Evolutionary conservation across 2,329 filamentous ascomycete genomes (phyloP).

Genomic region (Epichloe gansuensis): DNA sequence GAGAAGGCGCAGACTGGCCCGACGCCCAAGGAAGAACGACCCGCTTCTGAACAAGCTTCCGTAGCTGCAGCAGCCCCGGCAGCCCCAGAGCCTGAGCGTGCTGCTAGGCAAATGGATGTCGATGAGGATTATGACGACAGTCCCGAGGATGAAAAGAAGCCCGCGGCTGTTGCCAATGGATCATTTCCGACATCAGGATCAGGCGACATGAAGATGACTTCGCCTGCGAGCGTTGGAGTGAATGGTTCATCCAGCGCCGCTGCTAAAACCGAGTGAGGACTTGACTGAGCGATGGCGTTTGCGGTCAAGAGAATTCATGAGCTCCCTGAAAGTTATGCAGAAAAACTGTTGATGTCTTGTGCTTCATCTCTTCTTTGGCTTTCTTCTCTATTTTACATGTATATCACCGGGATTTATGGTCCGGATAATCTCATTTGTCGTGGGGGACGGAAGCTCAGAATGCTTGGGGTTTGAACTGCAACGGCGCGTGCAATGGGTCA

Average conservation of each 20-base stretch:
- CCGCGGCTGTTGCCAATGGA: conserved; percentile 26
- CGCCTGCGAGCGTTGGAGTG: conserved; percentile 16
- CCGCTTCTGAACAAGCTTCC: conserved; percentile 27
- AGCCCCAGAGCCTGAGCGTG: conserved; percentile 61
- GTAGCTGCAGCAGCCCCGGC: conserved; percentile 34
- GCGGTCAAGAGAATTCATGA: conserved; percentile 11
- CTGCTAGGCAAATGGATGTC: conserved; percentile 89
- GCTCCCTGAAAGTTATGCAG: conserved; percentile 13
- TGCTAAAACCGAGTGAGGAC: conserved; percentile 32
- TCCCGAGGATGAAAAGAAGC: conserved; percentile 69
- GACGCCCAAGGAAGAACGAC: conserved; percentile 46
- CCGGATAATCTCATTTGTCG: conserved; percentile 11
- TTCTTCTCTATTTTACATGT: conserved; percentile 11
- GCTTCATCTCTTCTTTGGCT: conserved; percentile 11
- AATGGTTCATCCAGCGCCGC: conserved; percentile 24
- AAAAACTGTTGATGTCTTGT: conserved; percentile 7
- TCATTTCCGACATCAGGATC: conserved; percentile 34
- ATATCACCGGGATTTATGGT: conserved; percentile 4
- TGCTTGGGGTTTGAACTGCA: neutral
- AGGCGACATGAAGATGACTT: conserved; percentile 36
- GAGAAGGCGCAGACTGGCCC: conserved; percentile 27
- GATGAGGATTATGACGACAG: conserved; percentile 97
- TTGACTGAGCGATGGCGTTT: neutral
- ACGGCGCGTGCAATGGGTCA: conserved; percentile 1
- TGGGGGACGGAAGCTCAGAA: neutral